phyloP scores from a whole-genome alignment of 495 filamentous ascomycete species.

The Bathelium albidoporum region DNA sequence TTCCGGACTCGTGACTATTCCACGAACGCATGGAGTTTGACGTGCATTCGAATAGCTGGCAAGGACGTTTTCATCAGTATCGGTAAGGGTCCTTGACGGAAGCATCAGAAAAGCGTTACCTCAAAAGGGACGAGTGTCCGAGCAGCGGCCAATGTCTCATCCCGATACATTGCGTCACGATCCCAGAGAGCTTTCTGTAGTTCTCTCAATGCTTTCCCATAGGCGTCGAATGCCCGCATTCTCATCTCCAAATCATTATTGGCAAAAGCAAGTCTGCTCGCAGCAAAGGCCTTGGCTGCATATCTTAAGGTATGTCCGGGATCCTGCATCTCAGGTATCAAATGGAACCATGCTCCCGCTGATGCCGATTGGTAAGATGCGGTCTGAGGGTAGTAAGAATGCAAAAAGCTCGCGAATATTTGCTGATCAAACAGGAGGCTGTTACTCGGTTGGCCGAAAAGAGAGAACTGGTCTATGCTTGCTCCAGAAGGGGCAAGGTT shows the following conservation, averaged over 20 bases:
- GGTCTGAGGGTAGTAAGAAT: not conserved
- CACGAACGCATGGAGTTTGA: not conserved
- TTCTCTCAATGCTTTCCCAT: not conserved
- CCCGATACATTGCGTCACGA: not conserved
- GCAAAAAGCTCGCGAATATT: not conserved
- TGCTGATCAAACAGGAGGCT: not conserved
- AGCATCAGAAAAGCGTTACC: not conserved
- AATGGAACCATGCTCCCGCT: not conserved
- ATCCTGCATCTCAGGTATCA: not conserved
- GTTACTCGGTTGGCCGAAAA: not conserved
- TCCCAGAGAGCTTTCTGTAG: constrained; percentile 2
- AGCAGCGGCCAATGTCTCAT: constrained; percentile 2
- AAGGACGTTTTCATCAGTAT: not conserved
- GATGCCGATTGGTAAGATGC: not conserved
- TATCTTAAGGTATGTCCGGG: not conserved
- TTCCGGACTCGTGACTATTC: constrained; percentile 1
- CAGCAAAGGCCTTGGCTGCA: not conserved
- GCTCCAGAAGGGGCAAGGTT: not conserved
- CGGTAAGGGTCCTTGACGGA: not conserved
- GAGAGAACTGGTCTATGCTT: not conserved
- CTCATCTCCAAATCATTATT: not conserved
- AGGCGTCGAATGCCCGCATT: not conserved
- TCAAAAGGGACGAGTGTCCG: not conserved
- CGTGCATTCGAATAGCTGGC: not conserved
- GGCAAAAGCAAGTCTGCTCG: not conserved